Conservation (phyloP, 78 protist genomes). For the Acrasis kona region DNA sequence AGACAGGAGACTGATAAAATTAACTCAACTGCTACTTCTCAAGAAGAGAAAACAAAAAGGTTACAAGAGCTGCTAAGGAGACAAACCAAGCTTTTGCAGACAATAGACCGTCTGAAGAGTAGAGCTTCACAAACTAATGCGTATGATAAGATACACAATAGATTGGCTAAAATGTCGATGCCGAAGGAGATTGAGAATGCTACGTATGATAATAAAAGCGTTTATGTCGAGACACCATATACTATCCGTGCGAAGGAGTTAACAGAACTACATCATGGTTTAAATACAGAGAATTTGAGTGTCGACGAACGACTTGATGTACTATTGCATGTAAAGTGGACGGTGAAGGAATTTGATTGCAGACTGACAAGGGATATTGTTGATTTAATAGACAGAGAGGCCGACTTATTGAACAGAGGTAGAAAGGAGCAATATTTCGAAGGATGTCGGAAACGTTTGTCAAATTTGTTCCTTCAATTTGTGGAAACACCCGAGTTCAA, state of each 20-base stretch:
- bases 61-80: conserved; percentile 31
- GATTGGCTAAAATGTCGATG: conserved; percentile 26
- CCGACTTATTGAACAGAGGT: conserved; percentile 58
- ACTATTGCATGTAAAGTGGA: conserved; percentile 51
- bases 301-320: conserved; percentile 62
- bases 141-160: background rate
- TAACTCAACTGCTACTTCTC: background rate
- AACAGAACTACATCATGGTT: conserved; percentile 28
- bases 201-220: background rate
- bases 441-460: conserved; percentile 38
- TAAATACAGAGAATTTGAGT: background rate
- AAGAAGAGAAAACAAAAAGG: conserved; percentile 17
- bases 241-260: conserved; percentile 63
- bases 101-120: conserved; percentile 48
- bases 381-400: conserved; percentile 68
- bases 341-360: conserved; percentile 60
- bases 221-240: conserved; percentile 49
- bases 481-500: conserved; percentile 66
- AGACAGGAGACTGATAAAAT: conserved; percentile 20
- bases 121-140: conserved; percentile 14
- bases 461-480: conserved; percentile 50
- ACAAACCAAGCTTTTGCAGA: conserved; percentile 54
- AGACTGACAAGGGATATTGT: conserved; percentile 45
- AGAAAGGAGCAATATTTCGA: conserved; percentile 5
- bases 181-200: conserved; percentile 23